Evolutionary conservation across 805 yeast species (phyloP).

Genomic region (Sugiyamaella chiloensis): DNA sequence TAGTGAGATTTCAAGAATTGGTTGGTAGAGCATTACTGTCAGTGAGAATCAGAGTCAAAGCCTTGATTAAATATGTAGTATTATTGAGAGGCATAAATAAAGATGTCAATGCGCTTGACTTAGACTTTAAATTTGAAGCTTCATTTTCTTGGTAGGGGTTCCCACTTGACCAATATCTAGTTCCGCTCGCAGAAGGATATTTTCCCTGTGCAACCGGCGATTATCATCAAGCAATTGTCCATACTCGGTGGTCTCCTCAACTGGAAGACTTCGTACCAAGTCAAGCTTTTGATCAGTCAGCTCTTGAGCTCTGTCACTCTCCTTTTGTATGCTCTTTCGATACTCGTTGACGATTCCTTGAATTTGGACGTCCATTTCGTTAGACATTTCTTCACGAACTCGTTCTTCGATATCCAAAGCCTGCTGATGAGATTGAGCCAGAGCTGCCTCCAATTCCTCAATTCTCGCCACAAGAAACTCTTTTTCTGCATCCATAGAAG

Average conservation of each 20-base stretch:
- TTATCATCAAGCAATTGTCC: slow-evolving; percentile 7
- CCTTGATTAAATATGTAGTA: no score
- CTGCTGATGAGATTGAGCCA: slow-evolving; percentile 12
- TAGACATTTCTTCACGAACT: slow-evolving; percentile 29
- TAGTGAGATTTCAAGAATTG: no score
- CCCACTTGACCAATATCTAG: background rate
- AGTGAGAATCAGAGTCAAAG: no score
- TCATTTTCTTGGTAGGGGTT: background rate
- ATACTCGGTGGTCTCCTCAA: slow-evolving; percentile 6
- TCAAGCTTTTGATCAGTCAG: slow-evolving; percentile 26
- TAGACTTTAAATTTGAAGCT: no score
- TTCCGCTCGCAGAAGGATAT: background rate
- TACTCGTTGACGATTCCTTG: slow-evolving; percentile 28
- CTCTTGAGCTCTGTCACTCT: slow-evolving; percentile 16
- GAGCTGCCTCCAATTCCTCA: slow-evolving; percentile 21
- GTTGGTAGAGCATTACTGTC: no score
- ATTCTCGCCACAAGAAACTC: slow-evolving; percentile 19
- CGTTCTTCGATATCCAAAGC: slow-evolving; percentile 23
- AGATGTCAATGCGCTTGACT: no score
- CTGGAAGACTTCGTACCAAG: slow-evolving; percentile 13
- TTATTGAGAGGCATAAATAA: no score
- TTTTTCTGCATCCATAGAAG: background rate
- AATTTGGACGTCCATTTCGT: slow-evolving; percentile 30
- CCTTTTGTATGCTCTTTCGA: slow-evolving; percentile 24
- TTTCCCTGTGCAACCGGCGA: slow-evolving; percentile 7